phyloP scores from a whole-genome alignment of 257 asterid species.

The Linaria vulgaris region DNA sequence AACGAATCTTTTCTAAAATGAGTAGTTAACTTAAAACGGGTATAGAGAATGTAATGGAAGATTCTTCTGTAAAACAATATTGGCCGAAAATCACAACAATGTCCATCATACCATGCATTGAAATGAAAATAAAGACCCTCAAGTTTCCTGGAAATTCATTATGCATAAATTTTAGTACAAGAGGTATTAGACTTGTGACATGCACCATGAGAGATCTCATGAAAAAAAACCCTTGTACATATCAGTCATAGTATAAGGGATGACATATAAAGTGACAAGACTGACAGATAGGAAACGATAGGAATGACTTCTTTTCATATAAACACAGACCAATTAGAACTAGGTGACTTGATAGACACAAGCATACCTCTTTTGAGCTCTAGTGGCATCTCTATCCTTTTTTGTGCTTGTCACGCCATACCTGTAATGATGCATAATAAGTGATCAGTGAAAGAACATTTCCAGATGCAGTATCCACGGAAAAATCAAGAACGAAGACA shows the following conservation, averaged over 20 bases:
- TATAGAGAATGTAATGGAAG: not conserved
- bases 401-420: slow-evolving; percentile 69
- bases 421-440: slow-evolving; percentile 39
- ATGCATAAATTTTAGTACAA: not conserved
- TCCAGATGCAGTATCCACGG: slow-evolving; percentile 8
- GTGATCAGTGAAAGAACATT: slow-evolving; percentile 18
- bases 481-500: not conserved
- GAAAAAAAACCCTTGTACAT: not conserved
- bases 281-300: not conserved
- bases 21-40: not conserved
- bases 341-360: slow-evolving; percentile 13
- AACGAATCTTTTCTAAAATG: not conserved
- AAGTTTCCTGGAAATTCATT: not conserved
- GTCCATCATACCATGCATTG: slow-evolving; percentile 1
- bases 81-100: not conserved
- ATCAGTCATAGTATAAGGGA: not conserved
- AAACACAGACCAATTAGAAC: slow-evolving; percentile 13
- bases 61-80: not conserved
- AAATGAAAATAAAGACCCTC: not conserved
- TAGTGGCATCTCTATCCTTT: slow-evolving; percentile 54
- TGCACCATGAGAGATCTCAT: not conserved
- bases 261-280: not conserved
- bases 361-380: slow-evolving; percentile 64
- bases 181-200: not conserved
- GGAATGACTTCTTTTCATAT: not conserved